These are phyloP conservation scores for Diaporthe ampelina DNA, from an alignment of 2,329 filamentous ascomycete species.

Conservation along the genomic window DNA sequence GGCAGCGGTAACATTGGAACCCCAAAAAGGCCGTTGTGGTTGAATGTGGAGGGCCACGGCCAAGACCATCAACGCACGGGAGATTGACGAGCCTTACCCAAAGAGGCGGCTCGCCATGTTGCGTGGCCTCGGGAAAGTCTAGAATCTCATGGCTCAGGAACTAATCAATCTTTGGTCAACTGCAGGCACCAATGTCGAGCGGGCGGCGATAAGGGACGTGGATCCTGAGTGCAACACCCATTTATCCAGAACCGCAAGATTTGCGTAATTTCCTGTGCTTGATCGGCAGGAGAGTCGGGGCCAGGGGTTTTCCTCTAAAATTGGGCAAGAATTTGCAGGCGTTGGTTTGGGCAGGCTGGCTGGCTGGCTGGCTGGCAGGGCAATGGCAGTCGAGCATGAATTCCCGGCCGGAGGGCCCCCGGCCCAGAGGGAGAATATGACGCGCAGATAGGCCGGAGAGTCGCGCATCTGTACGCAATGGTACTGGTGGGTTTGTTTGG, in stretches of 20 bases:
- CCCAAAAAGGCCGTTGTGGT: not conserved
- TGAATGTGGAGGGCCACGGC: not conserved
- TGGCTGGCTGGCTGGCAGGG: not conserved
- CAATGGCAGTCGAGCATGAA: slow-evolving; percentile 33
- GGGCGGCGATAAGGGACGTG: slow-evolving; percentile 3
- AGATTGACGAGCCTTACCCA: slow-evolving; percentile 20
- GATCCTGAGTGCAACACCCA: slow-evolving; percentile 10
- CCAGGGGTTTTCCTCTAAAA: slow-evolving; percentile 3
- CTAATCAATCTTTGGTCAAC: slow-evolving; percentile 9
- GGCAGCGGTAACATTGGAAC: not conserved
- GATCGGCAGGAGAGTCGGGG: slow-evolving; percentile 24
- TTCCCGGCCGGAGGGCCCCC: slow-evolving; percentile 14
- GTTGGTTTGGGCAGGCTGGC: not conserved
- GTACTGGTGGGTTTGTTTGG: slow-evolving; percentile 30
- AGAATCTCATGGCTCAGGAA: slow-evolving; percentile 13
- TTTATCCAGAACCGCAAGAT: slow-evolving; percentile 32
- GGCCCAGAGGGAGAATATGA: slow-evolving; percentile 19
- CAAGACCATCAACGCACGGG: slow-evolving; percentile 22
- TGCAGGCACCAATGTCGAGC: slow-evolving; percentile 11
- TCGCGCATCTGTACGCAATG: slow-evolving; percentile 27
- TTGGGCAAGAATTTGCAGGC: slow-evolving; percentile 13
- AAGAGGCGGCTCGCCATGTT: slow-evolving; percentile 1
- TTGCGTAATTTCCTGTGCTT: slow-evolving; percentile 33
- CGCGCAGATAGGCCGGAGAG: slow-evolving; percentile 23
- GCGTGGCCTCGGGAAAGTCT: slow-evolving; percentile 10